Percentiles rank a stretch among this genome's conserved stretches.
Conservation (phyloP, 2,329 filamentous ascomycete genomes). For the Colletotrichum melonis region DNA sequence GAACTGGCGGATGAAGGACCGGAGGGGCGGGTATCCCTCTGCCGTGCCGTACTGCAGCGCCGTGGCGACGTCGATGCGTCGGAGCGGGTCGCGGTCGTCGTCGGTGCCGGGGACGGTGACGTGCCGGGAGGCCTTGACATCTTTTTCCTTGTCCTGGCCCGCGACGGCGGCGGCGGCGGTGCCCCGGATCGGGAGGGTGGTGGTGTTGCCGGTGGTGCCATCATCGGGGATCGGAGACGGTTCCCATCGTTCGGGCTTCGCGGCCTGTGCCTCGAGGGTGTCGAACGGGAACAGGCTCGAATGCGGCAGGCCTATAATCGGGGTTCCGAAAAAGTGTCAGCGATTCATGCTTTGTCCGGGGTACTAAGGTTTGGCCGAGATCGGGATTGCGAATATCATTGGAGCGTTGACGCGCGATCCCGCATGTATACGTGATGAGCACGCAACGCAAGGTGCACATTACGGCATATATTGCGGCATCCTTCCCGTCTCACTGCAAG, state of each 20-base stretch:
- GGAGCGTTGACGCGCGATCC: not conserved
- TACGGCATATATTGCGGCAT: constrained; percentile 32
- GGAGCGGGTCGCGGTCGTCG: constrained; percentile 66
- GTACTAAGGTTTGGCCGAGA: not conserved
- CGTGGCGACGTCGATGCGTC: constrained; percentile 82
- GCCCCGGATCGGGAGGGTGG: constrained; percentile 37
- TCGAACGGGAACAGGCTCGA: constrained; percentile 89
- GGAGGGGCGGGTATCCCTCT: constrained; percentile 82
- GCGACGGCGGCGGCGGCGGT: not conserved
- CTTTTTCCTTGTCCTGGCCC: not conserved
- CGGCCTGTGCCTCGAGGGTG: constrained; percentile 85
- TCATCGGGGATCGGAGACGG: constrained; percentile 65
- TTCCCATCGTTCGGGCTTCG: constrained; percentile 78
- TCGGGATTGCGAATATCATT: constrained; percentile 2
- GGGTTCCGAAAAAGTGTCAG: constrained; percentile 1
- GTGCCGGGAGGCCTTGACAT: constrained; percentile 53
- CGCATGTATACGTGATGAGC: constrained; percentile 2
- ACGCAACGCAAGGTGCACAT: constrained; percentile 31
- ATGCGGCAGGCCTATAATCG: constrained; percentile 77
- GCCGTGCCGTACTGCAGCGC: constrained; percentile 91
- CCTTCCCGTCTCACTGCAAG: not conserved
- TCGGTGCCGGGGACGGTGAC: constrained; percentile 76
- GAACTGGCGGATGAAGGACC: constrained; percentile 83
- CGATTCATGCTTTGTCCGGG: constrained; percentile 1
- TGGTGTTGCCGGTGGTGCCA: constrained; percentile 47